Conservation (phyloP, 192 early-diverging fungal genomes). For the Coemansia sp. region DNA sequence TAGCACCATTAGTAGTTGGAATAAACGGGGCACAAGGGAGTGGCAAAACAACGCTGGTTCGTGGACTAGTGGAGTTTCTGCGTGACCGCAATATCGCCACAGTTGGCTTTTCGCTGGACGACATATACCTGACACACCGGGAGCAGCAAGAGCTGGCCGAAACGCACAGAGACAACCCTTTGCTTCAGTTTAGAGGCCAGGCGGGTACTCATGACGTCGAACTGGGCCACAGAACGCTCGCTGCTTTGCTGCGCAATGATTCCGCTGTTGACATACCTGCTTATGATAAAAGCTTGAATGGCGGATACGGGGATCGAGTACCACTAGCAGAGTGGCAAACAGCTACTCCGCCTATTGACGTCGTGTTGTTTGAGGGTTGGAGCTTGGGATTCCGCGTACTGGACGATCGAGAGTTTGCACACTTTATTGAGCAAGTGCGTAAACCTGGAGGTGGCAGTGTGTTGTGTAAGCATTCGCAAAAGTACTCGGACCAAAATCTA, state of each 20-base stretch:
- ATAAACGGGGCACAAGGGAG: constrained; percentile 82
- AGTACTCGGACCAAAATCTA: constrained; percentile 34
- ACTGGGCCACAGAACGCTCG: constrained; percentile 62
- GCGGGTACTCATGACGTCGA: constrained; percentile 88
- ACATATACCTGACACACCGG: constrained; percentile 76
- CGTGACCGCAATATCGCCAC: constrained; percentile 55
- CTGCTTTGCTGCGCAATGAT: constrained; percentile 38
- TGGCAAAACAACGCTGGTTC: constrained; percentile 67
- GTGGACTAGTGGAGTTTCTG: constrained; percentile 50
- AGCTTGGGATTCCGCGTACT: constrained; percentile 82
- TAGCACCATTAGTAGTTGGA: constrained; percentile 66
- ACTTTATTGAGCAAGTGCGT: constrained; percentile 22
- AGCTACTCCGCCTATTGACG: constrained; percentile 63
- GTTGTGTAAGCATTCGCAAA: constrained; percentile 45
- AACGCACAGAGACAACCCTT: constrained; percentile 59
- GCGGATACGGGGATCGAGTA: constrained; percentile 80
- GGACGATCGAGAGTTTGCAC: constrained; percentile 30
- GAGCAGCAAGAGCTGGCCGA: constrained; percentile 61
- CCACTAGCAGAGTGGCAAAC: constrained; percentile 62
- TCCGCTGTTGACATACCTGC: constrained; percentile 61
- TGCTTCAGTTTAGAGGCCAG: constrained; percentile 82
- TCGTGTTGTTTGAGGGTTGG: constrained; percentile 95
- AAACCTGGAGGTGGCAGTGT: constrained; percentile 1
- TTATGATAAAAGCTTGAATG: constrained; percentile 80
- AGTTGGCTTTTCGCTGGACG: constrained; percentile 78